Percentiles rank a stretch among this genome's conserved stretches.
Conservation (phyloP, 2,329 filamentous ascomycete species). For the Colletotrichum spinosum region DNA sequence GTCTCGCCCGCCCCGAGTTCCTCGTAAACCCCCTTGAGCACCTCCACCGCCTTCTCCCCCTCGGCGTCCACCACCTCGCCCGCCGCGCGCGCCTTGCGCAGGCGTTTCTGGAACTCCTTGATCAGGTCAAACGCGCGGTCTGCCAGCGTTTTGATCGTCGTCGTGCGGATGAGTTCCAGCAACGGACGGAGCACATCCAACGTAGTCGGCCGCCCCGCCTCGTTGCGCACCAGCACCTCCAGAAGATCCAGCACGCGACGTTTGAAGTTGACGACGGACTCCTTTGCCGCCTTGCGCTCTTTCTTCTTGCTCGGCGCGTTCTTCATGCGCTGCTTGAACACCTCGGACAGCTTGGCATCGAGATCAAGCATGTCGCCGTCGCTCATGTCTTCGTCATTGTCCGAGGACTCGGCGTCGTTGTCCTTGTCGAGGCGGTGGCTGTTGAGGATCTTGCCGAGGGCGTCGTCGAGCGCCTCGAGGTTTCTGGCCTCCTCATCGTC, state of each 20-base stretch:
- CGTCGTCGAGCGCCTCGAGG: constrained; percentile 72
- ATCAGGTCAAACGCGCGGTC: constrained; percentile 80
- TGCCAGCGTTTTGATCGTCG: constrained; percentile 79
- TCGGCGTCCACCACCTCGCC: constrained; percentile 51
- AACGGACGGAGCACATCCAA: constrained; percentile 81
- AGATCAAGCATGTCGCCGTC: constrained; percentile 95
- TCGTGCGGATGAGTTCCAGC: constrained; percentile 80
- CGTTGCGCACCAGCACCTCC: constrained; percentile 84
- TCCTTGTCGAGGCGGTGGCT: constrained; percentile 75
- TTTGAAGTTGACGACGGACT: constrained; percentile 94
- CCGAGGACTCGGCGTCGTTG: constrained; percentile 64
- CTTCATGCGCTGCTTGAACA: constrained; percentile 84
- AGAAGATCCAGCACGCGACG: constrained; percentile 90
- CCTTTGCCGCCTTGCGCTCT: constrained; percentile 87
- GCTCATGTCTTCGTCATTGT: constrained; percentile 85
- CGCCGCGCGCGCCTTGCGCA: constrained; percentile 66
- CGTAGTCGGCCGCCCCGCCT: constrained; percentile 74
- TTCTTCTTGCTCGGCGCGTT: constrained; percentile 76
- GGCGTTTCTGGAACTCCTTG: constrained; percentile 74
- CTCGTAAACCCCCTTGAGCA: constrained; percentile 76
- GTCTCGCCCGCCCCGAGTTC: constrained; percentile 73
- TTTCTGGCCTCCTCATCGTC: constrained; percentile 57
- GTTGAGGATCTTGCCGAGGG: constrained; percentile 82
- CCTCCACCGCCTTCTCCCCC: constrained; percentile 60
- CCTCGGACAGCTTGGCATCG: constrained; percentile 83